Evolutionary conservation across 805 yeast genomes (phyloP).

Genomic region (Myxozyma mucilagina): DNA sequence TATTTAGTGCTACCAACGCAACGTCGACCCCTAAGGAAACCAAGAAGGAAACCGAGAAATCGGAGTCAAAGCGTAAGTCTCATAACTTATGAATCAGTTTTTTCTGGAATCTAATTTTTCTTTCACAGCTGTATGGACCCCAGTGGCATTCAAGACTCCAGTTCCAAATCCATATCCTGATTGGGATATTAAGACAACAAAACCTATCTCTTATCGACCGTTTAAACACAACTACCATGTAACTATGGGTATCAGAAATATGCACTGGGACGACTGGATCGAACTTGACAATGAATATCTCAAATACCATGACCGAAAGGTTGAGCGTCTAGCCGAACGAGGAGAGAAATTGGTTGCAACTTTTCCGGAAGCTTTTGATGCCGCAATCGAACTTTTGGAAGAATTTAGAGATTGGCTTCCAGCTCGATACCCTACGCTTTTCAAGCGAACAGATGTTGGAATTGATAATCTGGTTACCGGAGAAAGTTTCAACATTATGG

Average conservation of each 20-base stretch:
- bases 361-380: slow-evolving; percentile 37
- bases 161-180: slow-evolving; percentile 49
- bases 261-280: slow-evolving; percentile 65
- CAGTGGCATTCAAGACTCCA: slow-evolving; percentile 55
- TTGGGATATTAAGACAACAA: slow-evolving; percentile 54
- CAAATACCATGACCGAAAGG: slow-evolving; percentile 55
- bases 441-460: slow-evolving; percentile 48
- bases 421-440: slow-evolving; percentile 57
- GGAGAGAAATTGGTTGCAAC: slow-evolving; percentile 48
- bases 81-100: background rate
- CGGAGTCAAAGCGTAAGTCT: background rate
- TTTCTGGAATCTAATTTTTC: background rate
- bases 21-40: background rate
- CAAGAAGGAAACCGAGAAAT: background rate
- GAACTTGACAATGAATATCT: slow-evolving; percentile 68
- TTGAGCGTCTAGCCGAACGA: slow-evolving; percentile 49
- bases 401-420: slow-evolving; percentile 58
- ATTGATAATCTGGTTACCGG: slow-evolving; percentile 55
- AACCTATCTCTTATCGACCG: slow-evolving; percentile 64
- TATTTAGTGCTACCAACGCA: background rate
- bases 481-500: slow-evolving; percentile 46
- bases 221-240: slow-evolving; percentile 64
- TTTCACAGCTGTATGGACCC: slow-evolving; percentile 45
- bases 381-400: slow-evolving; percentile 56
- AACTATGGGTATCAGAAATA: slow-evolving; percentile 67